Conservation (phyloP, 768 basidiomycete genomes). For the Rhizopogon salebrosus region DNA sequence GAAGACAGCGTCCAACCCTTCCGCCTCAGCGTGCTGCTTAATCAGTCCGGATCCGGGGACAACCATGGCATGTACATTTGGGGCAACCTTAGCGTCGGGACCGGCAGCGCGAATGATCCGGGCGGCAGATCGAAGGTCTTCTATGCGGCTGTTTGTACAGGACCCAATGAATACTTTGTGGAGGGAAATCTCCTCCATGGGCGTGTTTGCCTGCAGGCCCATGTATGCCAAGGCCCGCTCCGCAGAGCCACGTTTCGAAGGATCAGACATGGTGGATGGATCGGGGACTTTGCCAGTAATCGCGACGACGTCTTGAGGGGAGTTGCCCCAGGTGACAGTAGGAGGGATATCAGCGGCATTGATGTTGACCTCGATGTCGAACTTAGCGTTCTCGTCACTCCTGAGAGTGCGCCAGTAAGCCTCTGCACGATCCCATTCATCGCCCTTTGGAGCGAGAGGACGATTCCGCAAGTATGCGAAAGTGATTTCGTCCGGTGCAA, state of each 20-base stretch:
- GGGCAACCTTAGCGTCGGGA: conserved; percentile 66
- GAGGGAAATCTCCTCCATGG: conserved; percentile 72
- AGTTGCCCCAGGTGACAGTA: conserved; percentile 91
- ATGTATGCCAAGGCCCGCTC: conserved; percentile 80
- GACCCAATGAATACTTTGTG: conserved; percentile 95
- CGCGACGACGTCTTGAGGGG: conserved; percentile 81
- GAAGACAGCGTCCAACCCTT: conserved; percentile 82
- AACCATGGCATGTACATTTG: conserved; percentile 79
- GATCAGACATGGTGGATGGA: conserved; percentile 60
- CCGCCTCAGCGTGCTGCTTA: conserved; percentile 87
- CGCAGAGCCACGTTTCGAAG: conserved; percentile 61
- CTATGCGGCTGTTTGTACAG: conserved; percentile 92
- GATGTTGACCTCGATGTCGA: conserved; percentile 78
- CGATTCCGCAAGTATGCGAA: conserved; percentile 79
- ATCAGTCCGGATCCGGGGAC: conserved; percentile 89
- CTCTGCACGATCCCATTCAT: conserved; percentile 80
- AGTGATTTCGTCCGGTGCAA: conserved; percentile 85
- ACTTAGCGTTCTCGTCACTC: conserved; percentile 78
- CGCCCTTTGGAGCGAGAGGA: conserved; percentile 78
- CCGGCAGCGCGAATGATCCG: conserved; percentile 72
- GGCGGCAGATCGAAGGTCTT: conserved; percentile 86
- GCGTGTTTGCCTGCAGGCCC: conserved; percentile 75
- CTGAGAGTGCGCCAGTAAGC: conserved; percentile 82
- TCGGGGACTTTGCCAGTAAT: conserved; percentile 81
- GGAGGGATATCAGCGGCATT: conserved; percentile 82